phyloP scores from a whole-genome alignment of 768 basidiomycete species.

The Mycena vulgaris region DNA sequence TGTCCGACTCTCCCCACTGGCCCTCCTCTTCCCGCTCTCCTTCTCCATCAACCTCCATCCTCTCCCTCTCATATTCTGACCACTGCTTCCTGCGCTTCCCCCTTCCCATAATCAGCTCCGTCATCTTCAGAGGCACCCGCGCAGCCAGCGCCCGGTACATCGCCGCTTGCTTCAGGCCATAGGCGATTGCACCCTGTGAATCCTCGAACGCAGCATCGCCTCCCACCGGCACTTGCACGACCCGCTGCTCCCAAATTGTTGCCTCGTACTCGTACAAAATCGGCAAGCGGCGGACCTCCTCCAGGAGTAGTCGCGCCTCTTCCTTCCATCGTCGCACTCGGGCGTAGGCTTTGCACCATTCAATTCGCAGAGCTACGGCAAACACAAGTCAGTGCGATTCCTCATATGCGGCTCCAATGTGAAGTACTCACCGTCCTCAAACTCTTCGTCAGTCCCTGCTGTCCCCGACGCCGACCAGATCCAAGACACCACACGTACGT shows the following conservation, averaged over 20 bases:
- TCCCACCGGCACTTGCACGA: neutral
- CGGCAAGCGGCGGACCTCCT: slow-evolving; percentile 26
- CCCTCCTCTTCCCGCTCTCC: neutral
- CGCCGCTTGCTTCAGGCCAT: neutral
- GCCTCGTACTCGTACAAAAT: neutral
- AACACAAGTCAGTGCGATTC: neutral
- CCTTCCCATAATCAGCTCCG: neutral
- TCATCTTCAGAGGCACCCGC: neutral
- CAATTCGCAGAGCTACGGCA: slow-evolving; percentile 30
- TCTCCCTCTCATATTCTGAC: too few relatives aligned
- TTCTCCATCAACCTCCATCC: neutral
- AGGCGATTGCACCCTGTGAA: neutral
- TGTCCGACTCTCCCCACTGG: neutral
- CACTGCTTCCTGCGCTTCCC: too few relatives aligned
- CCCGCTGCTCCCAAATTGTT: neutral
- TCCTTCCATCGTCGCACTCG: slow-evolving; percentile 27
- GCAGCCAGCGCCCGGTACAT: neutral
- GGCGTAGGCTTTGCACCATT: too few relatives aligned
- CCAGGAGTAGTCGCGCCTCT: slow-evolving; percentile 28
- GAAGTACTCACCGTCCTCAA: too few relatives aligned
- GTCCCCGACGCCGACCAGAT: too few relatives aligned
- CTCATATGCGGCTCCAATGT: neutral
- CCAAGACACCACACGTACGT: too few relatives aligned
- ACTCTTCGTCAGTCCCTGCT: too few relatives aligned
- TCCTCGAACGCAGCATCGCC: neutral